phyloP scores from a whole-genome alignment of 495 filamentous ascomycete genomes.

The Neurospora discreta region DNA sequence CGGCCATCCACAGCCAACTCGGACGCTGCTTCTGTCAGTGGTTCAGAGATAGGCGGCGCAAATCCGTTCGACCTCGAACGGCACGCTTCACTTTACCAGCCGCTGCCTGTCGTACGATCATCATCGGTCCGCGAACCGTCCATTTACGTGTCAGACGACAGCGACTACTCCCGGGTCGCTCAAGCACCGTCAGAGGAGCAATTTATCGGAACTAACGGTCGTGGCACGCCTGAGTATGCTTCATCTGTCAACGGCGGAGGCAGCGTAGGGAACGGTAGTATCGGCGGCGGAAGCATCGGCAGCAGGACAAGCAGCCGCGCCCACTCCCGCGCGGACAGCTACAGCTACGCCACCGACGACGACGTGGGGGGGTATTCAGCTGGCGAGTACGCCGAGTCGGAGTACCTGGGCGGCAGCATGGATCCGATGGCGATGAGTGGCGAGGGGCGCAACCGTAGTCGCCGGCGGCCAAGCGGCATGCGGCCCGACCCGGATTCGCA shows the following conservation, averaged over 20 bases:
- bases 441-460: constrained; percentile 2
- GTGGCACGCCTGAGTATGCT: neutral
- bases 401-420: constrained; percentile 10
- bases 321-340: constrained; percentile 20
- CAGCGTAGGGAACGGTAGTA: neutral
- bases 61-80: constrained; percentile 46
- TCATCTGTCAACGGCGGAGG: neutral
- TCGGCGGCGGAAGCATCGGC: neutral
- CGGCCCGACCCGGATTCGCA: constrained; percentile 5
- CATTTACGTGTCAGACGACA: constrained; percentile 42
- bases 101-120: constrained; percentile 7
- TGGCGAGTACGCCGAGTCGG: constrained; percentile 19
- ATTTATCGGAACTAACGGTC: constrained; percentile 3
- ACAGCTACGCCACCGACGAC: constrained; percentile 11
- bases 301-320: neutral
- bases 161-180: constrained; percentile 25
- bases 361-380: constrained; percentile 14
- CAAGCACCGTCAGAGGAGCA: constrained; percentile 3
- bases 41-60: constrained; percentile 34
- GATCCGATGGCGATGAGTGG: constrained; percentile 9
- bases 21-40: constrained; percentile 34
- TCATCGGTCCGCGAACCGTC: constrained; percentile 32
- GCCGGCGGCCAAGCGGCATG: constrained; percentile 4
- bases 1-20: constrained; percentile 45
- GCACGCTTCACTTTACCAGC: constrained; percentile 39